Percentiles rank a stretch among this genome's conserved stretches.
phyloP scores from a whole-genome alignment of 805 yeast species.

The Teunomyces panamensis region DNA sequence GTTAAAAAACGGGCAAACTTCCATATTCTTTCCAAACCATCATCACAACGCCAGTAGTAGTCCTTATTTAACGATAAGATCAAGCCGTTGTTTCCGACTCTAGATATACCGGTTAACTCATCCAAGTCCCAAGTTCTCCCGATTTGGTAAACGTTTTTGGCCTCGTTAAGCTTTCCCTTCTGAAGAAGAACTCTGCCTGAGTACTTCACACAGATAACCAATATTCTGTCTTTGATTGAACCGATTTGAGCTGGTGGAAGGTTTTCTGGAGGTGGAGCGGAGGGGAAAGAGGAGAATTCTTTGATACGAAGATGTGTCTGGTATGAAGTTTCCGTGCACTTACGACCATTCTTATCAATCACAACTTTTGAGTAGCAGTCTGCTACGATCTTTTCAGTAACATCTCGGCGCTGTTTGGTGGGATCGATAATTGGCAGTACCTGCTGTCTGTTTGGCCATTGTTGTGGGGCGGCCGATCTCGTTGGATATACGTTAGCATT shows the following conservation, averaged over 20 bases:
- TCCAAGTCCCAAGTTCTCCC: constrained; percentile 91
- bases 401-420: constrained; percentile 5
- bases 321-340: constrained; percentile 42
- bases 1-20: constrained; percentile 34
- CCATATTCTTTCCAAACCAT: constrained; percentile 35
- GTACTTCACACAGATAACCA: constrained; percentile 59
- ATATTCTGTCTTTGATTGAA: constrained; percentile 53
- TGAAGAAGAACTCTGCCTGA: constrained; percentile 72
- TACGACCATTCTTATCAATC: constrained; percentile 19
- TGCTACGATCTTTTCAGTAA: constrained; percentile 30
- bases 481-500: not conserved
- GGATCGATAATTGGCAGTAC: constrained; percentile 4
- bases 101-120: constrained; percentile 58
- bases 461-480: not conserved
- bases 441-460: not conserved
- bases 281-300: constrained; percentile 72
- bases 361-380: constrained; percentile 38
- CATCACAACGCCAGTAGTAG: constrained; percentile 68
- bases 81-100: constrained; percentile 56
- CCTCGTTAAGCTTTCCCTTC: constrained; percentile 75
- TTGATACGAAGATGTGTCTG: constrained; percentile 72
- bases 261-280: constrained; percentile 61
- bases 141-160: constrained; percentile 72
- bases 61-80: constrained; percentile 63
- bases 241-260: constrained; percentile 40